A percentile compares a stretch with the other conserved stretches of the same genome.
Evolutionary conservation across 2,329 filamentous ascomycete genomes (phyloP).

Genomic region (Arthroderma sp.): DNA sequence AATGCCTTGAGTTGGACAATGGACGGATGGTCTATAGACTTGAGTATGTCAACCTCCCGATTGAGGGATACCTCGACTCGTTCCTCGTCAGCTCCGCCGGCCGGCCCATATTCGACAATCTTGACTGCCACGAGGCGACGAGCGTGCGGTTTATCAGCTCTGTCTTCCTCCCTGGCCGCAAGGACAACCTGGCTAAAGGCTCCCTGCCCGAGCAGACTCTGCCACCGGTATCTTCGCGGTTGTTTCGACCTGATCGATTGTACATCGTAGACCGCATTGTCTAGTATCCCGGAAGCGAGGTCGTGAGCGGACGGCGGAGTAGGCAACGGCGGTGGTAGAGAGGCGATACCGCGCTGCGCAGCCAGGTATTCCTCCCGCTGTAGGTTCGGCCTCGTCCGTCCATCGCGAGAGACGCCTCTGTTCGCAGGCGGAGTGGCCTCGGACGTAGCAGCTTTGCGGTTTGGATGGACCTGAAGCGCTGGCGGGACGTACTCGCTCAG

Average conservation of each 20-base stretch:
- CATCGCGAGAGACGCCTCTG: slow-evolving; percentile 25
- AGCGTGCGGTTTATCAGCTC: slow-evolving; percentile 30
- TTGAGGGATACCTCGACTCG: slow-evolving; percentile 88
- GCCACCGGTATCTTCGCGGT: slow-evolving; percentile 61
- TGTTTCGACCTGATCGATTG: slow-evolving; percentile 55
- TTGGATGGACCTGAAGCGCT: slow-evolving; percentile 51
- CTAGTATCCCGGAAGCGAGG: slow-evolving; percentile 24
- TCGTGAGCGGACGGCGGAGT: slow-evolving; percentile 71
- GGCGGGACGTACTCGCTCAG: slow-evolving; percentile 81
- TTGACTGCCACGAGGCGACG: slow-evolving; percentile 82
- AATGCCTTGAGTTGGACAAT: slow-evolving; percentile 86
- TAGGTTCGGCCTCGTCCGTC: slow-evolving; percentile 32
- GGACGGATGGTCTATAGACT: slow-evolving; percentile 74
- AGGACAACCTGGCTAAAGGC: slow-evolving; percentile 93
- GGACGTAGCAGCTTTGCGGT: slow-evolving; percentile 60
- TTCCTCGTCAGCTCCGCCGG: slow-evolving; percentile 84
- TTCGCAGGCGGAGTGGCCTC: slow-evolving; percentile 32
- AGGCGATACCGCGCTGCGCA: slow-evolving; percentile 59
- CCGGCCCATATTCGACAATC: slow-evolving; percentile 86
- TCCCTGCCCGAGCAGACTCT: slow-evolving; percentile 75
- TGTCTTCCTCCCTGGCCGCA: slow-evolving; percentile 62
- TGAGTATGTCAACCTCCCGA: slow-evolving; percentile 89
- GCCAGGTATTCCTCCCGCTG: slow-evolving; percentile 74
- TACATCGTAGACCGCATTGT: slow-evolving; percentile 51
- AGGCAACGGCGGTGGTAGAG: slow-evolving; percentile 50